Evolutionary conservation across 1,284 basidiomycete genomes (phyloP), one percentile per base, ranked within the genome.

Genomic region (Boletus hoseneyae): DNA sequence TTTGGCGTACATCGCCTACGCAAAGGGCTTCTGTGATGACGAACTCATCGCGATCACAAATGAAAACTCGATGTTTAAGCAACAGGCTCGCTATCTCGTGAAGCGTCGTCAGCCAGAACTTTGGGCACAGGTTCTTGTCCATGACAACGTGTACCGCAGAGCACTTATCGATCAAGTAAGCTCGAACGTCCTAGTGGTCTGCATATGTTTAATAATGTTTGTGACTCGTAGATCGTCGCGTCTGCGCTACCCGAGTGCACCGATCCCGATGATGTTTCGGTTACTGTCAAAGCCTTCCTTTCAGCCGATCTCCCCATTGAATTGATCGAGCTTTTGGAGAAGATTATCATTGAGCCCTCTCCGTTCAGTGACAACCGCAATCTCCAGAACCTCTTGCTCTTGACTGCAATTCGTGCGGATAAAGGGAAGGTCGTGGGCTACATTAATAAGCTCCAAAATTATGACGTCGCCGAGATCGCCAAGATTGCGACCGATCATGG

Each of bases 31-130:
- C 75, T 99, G 97, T 66, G 97, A 99, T 61, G 94, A 99, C 11
- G 97, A 99, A 72, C 82, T 99, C 59, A 94, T 99, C 67, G 71
- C 83, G 30, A 96, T 99, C 70, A 99, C 97, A 48, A 99, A 99
- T 69, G 96, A 97, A 62, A 99, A 99, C 75, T 89, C 94, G 30
- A 99, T 99, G 97, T 99, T 97, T 83, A 99, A 99, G 75, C 96
- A 99, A 67, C 97, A 99, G 72, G 92, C 97, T 47, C 86, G 97
- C 35, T 99, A 99, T 74, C 85, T 99, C 55, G 93, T 98, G 67
- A 97, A 96, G 75, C 87, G 97, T 58, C 90, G 96, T 55, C 88
- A 95, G 57, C 84, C 92, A 21, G 96, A 99, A 57, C 85, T 99
- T 40, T 99, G 97, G 97, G 85, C 88, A 3, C 93, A 97, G 72